Evolutionary conservation across 805 yeast species (phyloP), one percentile per base, ranked within the genome.

Genomic region (Candida coquimbonensis): DNA sequence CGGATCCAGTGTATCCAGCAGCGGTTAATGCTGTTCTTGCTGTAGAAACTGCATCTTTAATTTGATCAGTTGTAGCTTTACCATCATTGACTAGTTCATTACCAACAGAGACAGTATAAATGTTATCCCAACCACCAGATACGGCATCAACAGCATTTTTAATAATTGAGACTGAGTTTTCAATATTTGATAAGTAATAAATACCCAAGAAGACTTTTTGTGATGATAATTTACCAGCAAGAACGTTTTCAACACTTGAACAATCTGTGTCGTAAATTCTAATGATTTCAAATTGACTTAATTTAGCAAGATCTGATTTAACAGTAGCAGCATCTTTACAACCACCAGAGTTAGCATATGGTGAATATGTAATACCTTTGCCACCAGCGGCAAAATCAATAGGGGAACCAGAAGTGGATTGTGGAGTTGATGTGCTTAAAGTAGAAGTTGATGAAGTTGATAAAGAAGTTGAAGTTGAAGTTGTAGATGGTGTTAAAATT

Each of bases 181-280:
- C 51, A 17, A 74, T 63, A 12, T 66, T 54, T 53, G 70, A 75
- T 53, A 77, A 61, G 61, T 78, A 70, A 67, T 70, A 80, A 38
- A 81, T 66, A 43, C 87, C 86, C 35, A 80, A 76, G 57, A 78
- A 78, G 31, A 81, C 47, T 52, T 74, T 66, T 58, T 80, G 86
- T 35, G 55, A 46, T 3, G 77, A 65, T 3, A 64, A 52, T 60
- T 78, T 70, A 34, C 74, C 67, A 17, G 73, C 68, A 51, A 79
- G 62, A 32, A 78, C 74, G 51, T 73, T 69, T 44, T 76, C 71
- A 47, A 81, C 72, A 47, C 77, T 75, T 40, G 70, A 65, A 62
- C 87, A 81, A 61, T 80, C 87, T 42, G 81, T 79, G 40, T 79
- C 74, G 61, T 81, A 81, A 35, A 81, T 66, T 63, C 87, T 70